A percentile compares a stretch with the other conserved stretches of the same genome.
These are phyloP conservation scores for Penicillium concentricum DNA, from an alignment of 2,329 filamentous ascomycete species.

Conservation along the genomic window DNA sequence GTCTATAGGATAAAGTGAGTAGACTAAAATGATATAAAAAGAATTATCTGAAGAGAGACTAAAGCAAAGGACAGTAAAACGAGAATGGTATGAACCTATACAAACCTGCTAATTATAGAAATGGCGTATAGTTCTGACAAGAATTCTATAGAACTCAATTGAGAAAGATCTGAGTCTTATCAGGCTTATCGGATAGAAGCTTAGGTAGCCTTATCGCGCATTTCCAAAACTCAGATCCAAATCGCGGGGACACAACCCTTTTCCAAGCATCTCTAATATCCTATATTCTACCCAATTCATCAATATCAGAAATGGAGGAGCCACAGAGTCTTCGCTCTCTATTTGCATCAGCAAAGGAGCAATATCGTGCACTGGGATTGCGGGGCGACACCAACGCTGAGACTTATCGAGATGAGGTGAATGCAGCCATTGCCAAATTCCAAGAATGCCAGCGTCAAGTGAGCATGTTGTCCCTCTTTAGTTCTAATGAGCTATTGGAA, in stretches of 20 bases:
- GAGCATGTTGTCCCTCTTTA: conserved; percentile 76
- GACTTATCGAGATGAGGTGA: conserved; percentile 66
- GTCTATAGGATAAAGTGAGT: not conserved
- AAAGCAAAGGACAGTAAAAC: not conserved
- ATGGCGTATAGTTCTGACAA: too few species aligned
- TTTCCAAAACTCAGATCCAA: conserved; percentile 24
- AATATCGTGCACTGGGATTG: conserved; percentile 59
- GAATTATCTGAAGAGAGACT: not conserved
- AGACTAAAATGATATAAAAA: not conserved
- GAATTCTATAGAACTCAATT: not conserved
- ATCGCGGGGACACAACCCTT: conserved; percentile 21
- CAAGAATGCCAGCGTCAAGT: conserved; percentile 69
- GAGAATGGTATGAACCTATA: too few species aligned
- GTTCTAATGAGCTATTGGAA: conserved; percentile 82
- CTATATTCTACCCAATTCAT: not conserved
- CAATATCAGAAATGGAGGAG: conserved; percentile 42
- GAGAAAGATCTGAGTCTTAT: not conserved
- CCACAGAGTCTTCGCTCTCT: conserved; percentile 56
- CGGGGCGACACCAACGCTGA: conserved; percentile 65
- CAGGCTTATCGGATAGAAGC: not conserved
- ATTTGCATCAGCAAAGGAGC: conserved; percentile 55
- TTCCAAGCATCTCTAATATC: not conserved
- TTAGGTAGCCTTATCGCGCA: conserved; percentile 8
- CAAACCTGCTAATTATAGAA: not conserved
- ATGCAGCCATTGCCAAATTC: conserved; percentile 67